A percentile compares a stretch with the other conserved stretches of the same genome.
Evolutionary conservation across 2,329 filamentous ascomycete species (phyloP).

Genomic region (Kalmusia sp.): DNA sequence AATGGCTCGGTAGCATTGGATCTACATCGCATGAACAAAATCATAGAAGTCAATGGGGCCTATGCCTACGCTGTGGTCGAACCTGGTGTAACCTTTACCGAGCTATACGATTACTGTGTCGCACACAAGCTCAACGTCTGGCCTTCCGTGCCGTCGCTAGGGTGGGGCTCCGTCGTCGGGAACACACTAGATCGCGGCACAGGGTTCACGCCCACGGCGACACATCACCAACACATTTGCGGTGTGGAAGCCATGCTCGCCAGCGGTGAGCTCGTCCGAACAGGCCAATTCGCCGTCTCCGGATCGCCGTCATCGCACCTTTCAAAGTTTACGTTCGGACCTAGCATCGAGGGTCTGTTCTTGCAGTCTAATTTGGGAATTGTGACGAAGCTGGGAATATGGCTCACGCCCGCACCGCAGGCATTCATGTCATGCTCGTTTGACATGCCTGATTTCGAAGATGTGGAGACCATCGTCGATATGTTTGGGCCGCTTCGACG

Average conservation of each 20-base stretch:
- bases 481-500: conserved; percentile 54
- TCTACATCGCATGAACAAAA: conserved; percentile 51
- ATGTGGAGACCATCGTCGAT: conserved; percentile 55
- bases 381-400: conserved; percentile 50
- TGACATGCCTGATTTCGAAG: conserved; percentile 55
- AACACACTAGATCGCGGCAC: conserved; percentile 52
- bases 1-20: conserved; percentile 45
- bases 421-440: conserved; percentile 58
- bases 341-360: conserved; percentile 55
- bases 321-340: conserved; percentile 47
- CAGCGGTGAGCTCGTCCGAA: conserved; percentile 41
- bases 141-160: conserved; percentile 41
- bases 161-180: conserved; percentile 44
- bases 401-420: conserved; percentile 46
- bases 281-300: conserved; percentile 50
- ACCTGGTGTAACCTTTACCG: conserved; percentile 35
- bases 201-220: conserved; percentile 50
- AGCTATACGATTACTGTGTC: conserved; percentile 41
- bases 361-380: conserved; percentile 61
- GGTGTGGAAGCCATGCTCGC: conserved; percentile 48
- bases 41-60: conserved; percentile 54
- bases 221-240: conserved; percentile 46
- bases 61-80: conserved; percentile 56
- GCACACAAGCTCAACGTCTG: conserved; percentile 40
- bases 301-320: conserved; percentile 50